phyloP scores from a whole-genome alignment of 352 stramenopile genomes.

The Pythium brassicae region DNA sequence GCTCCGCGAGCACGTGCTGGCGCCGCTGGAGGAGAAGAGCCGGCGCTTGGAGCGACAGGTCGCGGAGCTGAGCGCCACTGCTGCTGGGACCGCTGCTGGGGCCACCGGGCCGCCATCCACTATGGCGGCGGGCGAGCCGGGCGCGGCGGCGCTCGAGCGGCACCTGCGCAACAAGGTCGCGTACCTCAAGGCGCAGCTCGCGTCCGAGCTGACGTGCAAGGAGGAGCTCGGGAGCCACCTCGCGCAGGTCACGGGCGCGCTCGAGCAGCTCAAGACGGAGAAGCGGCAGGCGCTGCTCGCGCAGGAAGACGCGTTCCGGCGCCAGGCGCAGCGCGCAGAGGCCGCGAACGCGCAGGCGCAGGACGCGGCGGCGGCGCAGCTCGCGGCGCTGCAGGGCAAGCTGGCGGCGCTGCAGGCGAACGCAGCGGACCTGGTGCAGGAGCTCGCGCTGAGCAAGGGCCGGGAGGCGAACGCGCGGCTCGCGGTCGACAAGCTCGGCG shows the following conservation, averaged over 20 bases:
- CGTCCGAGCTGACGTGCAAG: slow-evolving; percentile 84
- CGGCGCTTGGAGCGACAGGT: slow-evolving; percentile 52
- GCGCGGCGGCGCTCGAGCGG: slow-evolving; percentile 61
- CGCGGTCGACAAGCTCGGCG: slow-evolving; percentile 65
- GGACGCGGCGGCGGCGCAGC: slow-evolving; percentile 36
- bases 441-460: slow-evolving; percentile 58
- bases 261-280: slow-evolving; percentile 67
- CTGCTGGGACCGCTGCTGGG: background rate
- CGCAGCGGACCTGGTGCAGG: slow-evolving; percentile 70
- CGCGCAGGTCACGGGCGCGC: slow-evolving; percentile 48
- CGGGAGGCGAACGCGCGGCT: slow-evolving; percentile 65
- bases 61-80: slow-evolving; percentile 24
- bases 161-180: slow-evolving; percentile 75
- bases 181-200: slow-evolving; percentile 77
- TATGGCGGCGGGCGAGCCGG: slow-evolving; percentile 7
- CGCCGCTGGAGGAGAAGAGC: slow-evolving; percentile 61
- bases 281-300: slow-evolving; percentile 45
- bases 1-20: slow-evolving; percentile 40
- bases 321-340: slow-evolving; percentile 43
- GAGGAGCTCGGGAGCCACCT: slow-evolving; percentile 73
- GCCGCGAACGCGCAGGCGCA: slow-evolving; percentile 48
- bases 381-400: slow-evolving; percentile 51
- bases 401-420: slow-evolving; percentile 66
- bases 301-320: slow-evolving; percentile 57
- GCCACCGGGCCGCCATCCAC: too few species aligned